Percentiles rank a stretch among this genome's conserved stretches.
Evolutionary conservation across 306 rosid species (phyloP).

Genomic region (Leucaena leucocephala): DNA sequence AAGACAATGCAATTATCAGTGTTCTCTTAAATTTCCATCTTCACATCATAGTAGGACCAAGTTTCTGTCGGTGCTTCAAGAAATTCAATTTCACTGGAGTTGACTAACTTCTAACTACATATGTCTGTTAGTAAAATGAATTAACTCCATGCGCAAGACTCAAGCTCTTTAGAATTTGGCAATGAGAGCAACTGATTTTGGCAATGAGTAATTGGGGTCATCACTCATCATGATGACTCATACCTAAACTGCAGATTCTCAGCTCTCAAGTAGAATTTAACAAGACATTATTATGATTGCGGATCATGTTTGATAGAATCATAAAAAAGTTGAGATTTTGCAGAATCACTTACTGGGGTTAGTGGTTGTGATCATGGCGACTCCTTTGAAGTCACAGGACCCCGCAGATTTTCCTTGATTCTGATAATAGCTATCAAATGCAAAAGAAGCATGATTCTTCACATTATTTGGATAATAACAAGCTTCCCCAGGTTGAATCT

Average conservation of each 20-base stretch:
- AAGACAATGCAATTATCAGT: conserved; percentile 11
- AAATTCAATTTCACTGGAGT: neutral
- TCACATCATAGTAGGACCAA: neutral
- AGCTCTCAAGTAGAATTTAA: neutral
- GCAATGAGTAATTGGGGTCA: no score
- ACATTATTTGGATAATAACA: conserved; percentile 82
- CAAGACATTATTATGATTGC: neutral
- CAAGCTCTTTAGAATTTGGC: no score
- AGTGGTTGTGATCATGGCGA: conserved; percentile 77
- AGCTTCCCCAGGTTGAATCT: conserved; percentile 81
- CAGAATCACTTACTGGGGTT: conserved; percentile 71
- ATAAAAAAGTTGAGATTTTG: neutral
- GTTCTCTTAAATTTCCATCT: neutral
- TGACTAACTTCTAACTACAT: no score
- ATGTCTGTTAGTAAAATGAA: no score
- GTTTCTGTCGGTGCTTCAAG: conserved; percentile 22
- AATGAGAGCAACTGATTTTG: neutral
- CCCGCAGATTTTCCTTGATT: conserved; percentile 59
- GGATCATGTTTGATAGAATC: neutral
- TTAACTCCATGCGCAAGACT: no score
- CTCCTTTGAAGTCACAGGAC: conserved; percentile 88
- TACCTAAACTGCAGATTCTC: neutral
- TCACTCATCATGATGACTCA: neutral
- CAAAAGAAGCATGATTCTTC: conserved; percentile 81
- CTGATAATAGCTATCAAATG: conserved; percentile 92